Base-by-base conservation (phyloP, 306 rosid genomes). In the Corylus avellana region DNA sequence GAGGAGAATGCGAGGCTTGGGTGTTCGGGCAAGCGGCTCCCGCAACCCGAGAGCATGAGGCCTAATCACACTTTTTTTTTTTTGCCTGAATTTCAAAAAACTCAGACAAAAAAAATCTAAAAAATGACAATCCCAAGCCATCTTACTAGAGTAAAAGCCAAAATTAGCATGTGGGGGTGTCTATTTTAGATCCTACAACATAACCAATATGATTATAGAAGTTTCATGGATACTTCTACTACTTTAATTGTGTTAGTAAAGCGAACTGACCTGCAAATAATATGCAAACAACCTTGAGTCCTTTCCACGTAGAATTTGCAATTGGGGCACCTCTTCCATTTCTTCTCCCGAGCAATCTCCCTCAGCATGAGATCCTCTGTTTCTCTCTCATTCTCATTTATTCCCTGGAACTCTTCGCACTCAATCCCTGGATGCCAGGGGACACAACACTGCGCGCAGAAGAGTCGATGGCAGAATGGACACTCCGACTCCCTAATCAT, bases 381-480 rank as follows among this genome's bases (percentile, higher is more conserved):
- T 1, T 70, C 89, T 58, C 70, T 79, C 78, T 88, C 92, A 42
- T 75, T 72, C 75, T 79, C 79, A 39, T 75, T 47, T 72, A 89
- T 8, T 4, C 7, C 71, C 87, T 78, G 84, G 37, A 77, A 85
- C 72, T 82, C 92, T 44, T 64, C 84, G 75, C 96, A 93, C 2
- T 14, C 56, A 3, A 87, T 44, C 37, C 83, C 89, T 17, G 74
- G 12, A 51, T 93, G 97, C 97, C 96, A 93, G 3, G 90, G 77
- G 25, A 88, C 97, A 59, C 18, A 7, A 37, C 96, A 93, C 58
- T 56, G 78, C 0, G 89, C 90, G 56, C 97, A 93, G 73, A 93
- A 89, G 66, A 89, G 14, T n/a, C 91, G 83, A 39, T 87, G 85
- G 61, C 97, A 92, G 68, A 67, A 17, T 7, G 94, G 94, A 3